These are phyloP conservation scores for Pseudocercospora crystallina DNA, from an alignment of 2,329 filamentous ascomycete genomes.

Conservation along the genomic window DNA sequence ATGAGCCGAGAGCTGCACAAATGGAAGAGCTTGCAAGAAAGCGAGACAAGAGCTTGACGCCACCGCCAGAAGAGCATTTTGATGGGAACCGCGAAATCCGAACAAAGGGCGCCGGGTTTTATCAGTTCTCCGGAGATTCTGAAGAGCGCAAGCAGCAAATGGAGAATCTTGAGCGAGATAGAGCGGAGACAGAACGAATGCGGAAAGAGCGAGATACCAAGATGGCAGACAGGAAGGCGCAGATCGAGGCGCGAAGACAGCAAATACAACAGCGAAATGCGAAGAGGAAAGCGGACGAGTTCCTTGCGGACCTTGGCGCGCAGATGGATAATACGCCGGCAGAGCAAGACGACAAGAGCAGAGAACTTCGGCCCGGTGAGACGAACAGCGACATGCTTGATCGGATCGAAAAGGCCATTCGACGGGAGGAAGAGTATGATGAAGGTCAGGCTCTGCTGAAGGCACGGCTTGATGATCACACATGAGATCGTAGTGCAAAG, in stretches of 20 bases:
- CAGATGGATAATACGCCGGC: slow-evolving; percentile 26
- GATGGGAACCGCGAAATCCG: slow-evolving; percentile 80
- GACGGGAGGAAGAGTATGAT: slow-evolving; percentile 4
- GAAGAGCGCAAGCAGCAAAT: slow-evolving; percentile 70
- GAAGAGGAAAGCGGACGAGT: slow-evolving; percentile 70
- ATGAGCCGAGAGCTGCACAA: slow-evolving; percentile 60
- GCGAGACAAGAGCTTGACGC: slow-evolving; percentile 76
- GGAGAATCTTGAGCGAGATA: slow-evolving; percentile 66
- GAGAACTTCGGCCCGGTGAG: not conserved
- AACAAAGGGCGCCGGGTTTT: slow-evolving; percentile 87
- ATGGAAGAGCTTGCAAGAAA: slow-evolving; percentile 79
- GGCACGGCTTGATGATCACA: not conserved
- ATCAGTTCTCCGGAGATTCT: slow-evolving; percentile 79
- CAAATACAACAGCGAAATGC: slow-evolving; percentile 25
- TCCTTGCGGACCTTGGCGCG: slow-evolving; percentile 60
- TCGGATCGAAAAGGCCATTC: slow-evolving; percentile 19
- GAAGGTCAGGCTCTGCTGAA: not conserved
- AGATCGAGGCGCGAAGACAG: slow-evolving; percentile 41
- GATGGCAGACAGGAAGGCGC: slow-evolving; percentile 55
- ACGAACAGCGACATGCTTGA: slow-evolving; percentile 2
- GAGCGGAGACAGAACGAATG: slow-evolving; percentile 66
- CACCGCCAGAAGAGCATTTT: slow-evolving; percentile 80
- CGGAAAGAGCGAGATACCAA: slow-evolving; percentile 57
- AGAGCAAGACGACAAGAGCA: not conserved
- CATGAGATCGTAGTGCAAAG: not conserved